A percentile compares a stretch with the other conserved stretches of the same genome.
phyloP scores from a whole-genome alignment of 2,329 filamentous ascomycete genomes.

The Colletotrichum plurivorum region DNA sequence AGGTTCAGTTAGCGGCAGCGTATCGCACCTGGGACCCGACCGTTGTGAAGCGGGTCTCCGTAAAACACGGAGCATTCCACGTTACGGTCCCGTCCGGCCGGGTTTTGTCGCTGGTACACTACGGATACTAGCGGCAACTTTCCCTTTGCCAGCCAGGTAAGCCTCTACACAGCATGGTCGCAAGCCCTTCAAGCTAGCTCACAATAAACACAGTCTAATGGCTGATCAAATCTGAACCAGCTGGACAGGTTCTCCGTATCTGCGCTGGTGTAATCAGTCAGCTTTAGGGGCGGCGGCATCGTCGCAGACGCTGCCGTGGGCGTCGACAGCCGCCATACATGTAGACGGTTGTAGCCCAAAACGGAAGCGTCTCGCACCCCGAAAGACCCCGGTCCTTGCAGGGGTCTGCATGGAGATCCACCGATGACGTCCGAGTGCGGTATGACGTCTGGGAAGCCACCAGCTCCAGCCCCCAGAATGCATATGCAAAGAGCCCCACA shows the following conservation, averaged over 20 bases:
- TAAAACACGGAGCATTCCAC: slow-evolving; percentile 30
- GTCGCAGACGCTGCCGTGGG: slow-evolving; percentile 9
- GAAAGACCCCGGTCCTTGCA: slow-evolving; percentile 33
- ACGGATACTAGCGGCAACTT: not conserved
- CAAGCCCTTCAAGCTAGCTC: not conserved
- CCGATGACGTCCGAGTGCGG: slow-evolving; percentile 37
- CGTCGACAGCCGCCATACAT: not conserved
- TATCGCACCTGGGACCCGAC: slow-evolving; percentile 20
- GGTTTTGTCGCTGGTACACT: not conserved
- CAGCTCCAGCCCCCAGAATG: slow-evolving; percentile 35
- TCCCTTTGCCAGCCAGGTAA: slow-evolving; percentile 5
- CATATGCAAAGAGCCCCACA: slow-evolving; percentile 32
- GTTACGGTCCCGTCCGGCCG: slow-evolving; percentile 27
- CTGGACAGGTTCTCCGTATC: not conserved
- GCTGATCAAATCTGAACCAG: not conserved
- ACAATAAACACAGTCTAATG: not conserved
- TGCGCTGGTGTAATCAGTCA: not conserved
- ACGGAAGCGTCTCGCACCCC: slow-evolving; percentile 26
- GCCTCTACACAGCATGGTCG: not conserved
- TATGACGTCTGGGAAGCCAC: slow-evolving; percentile 35
- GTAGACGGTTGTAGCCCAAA: slow-evolving; percentile 29
- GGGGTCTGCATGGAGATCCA: slow-evolving; percentile 29
- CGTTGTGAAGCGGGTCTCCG: slow-evolving; percentile 28
- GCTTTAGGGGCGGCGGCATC: not conserved
- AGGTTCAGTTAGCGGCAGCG: slow-evolving; percentile 21